Evolutionary conservation across 768 basidiomycete genomes (phyloP), one percentile per base, ranked within the genome.

Genomic region (Boletus rubescentipes): DNA sequence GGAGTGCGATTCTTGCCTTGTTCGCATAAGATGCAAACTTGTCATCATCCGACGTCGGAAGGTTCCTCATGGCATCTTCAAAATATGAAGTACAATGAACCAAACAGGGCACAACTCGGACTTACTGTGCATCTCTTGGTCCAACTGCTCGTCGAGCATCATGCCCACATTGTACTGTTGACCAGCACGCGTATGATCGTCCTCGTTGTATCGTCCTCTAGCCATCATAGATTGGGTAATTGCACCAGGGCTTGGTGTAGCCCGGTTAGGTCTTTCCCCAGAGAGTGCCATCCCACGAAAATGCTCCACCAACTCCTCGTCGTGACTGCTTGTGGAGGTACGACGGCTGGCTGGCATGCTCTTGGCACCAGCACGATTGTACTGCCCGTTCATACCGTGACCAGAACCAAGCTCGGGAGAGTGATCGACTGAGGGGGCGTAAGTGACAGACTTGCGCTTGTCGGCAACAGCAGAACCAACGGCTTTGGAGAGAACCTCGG

Each of bases 71-170:
- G 9, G 93, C 90, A 72, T 92, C 92, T 93, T 69, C 9, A 34
- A 51, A 26, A 59, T 29, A 62, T 61, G 47, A 63, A 55, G 62
- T 40, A 58, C 37, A 15, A 50, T 32, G 56, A 52, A 60, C 21
- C 36, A 39, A 53, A 49, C 46, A 46, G 36, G 30, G 9, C 36
- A 15, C 51, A 53, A 46, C 35, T 36, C 7, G 26, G 16, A 80
- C 88, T 63, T 62, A 93, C 93, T 93, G 66, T 94, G 87, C 84
- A 96, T 93, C 68, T 96, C 93, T 73, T 91, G 85, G 66, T 96
- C 93, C 60, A 96, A 73, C 65, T 95, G 92, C 69, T 95, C 90
- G 61, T 96, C 93, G 57, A 96, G 75, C 84, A 95, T 86, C 86
- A 93, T 87, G 30, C 90, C 91, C 37, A 89, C 83, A 65, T 91